Percentiles rank a stretch among this genome's conserved stretches.
phyloP scores from a whole-genome alignment of 73 alveolate genomes.

The Symbiodinium pilosum region DNA sequence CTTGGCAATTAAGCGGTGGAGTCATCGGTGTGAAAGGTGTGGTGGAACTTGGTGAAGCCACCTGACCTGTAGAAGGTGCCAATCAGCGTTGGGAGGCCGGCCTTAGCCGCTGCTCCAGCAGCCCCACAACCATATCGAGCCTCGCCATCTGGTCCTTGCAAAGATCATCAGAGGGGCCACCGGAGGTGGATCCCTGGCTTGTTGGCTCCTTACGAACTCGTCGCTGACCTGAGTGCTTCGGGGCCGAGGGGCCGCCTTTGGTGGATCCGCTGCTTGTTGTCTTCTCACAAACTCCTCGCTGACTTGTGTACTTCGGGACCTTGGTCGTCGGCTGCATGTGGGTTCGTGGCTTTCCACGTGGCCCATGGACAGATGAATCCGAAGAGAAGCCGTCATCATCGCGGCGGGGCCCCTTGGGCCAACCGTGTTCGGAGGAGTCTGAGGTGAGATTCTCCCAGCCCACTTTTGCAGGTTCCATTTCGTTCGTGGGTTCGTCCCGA shows the following conservation, averaged over 20 bases:
- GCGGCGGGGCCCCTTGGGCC: no score
- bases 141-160: not conserved
- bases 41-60: not conserved
- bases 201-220: not conserved
- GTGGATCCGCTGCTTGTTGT: no score
- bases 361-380: not conserved
- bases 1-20: not conserved
- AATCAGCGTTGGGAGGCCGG: not conserved
- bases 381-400: no score
- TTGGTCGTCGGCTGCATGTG: not conserved
- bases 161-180: not conserved
- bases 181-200: not conserved
- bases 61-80: not conserved
- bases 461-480: not conserved
- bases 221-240: not conserved
- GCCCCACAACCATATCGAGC: not conserved
- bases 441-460: not conserved
- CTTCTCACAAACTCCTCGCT: no score
- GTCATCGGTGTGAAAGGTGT: not conserved
- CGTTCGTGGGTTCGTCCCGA: not conserved
- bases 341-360: not conserved
- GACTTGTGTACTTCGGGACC: no score
- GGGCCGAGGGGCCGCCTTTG: no score
- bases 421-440: no score
- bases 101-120: not conserved